Evolutionary conservation across 106 monocot genomes (phyloP).

Genomic region (Dioscorea dumetorum): DNA sequence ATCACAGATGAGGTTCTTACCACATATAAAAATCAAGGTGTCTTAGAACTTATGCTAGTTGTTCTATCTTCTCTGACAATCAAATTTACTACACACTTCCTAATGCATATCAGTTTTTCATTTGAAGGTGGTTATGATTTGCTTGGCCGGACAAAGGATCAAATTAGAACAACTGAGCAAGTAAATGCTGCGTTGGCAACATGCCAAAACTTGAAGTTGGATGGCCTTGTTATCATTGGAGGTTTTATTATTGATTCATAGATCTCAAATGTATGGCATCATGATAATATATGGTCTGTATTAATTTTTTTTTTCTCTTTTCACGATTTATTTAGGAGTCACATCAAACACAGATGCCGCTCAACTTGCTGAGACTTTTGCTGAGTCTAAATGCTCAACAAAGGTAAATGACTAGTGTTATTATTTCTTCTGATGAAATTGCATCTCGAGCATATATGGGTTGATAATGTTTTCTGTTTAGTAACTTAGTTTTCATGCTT

Average conservation of each 20-base stretch:
- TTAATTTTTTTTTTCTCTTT: neutral
- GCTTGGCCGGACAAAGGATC: slow-evolving; percentile 84
- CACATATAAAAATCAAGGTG: slow-evolving; percentile 89
- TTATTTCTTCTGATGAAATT: no score
- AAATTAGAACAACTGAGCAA: slow-evolving; percentile 80
- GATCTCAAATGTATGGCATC: neutral
- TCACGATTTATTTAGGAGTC: slow-evolving; percentile 37
- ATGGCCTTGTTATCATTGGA: slow-evolving; percentile 90
- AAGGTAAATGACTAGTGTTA: slow-evolving; percentile 31
- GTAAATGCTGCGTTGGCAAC: slow-evolving; percentile 75
- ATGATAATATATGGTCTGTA: no score
- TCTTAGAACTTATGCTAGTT: neutral
- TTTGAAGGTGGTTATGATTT: slow-evolving; percentile 85
- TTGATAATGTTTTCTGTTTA: no score
- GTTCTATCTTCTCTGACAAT: neutral
- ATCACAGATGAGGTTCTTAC: slow-evolving; percentile 77
- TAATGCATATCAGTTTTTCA: slow-evolving; percentile 1
- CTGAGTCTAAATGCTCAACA: slow-evolving; percentile 55
- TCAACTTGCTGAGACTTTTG: slow-evolving; percentile 87
- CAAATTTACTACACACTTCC: neutral
- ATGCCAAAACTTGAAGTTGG: slow-evolving; percentile 67
- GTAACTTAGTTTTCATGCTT: no score
- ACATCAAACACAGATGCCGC: slow-evolving; percentile 94
- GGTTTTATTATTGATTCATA: slow-evolving; percentile 22
- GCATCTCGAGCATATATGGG: no score